Conservation (phyloP, 306 rosid species). For the Prunus dulcis region DNA sequence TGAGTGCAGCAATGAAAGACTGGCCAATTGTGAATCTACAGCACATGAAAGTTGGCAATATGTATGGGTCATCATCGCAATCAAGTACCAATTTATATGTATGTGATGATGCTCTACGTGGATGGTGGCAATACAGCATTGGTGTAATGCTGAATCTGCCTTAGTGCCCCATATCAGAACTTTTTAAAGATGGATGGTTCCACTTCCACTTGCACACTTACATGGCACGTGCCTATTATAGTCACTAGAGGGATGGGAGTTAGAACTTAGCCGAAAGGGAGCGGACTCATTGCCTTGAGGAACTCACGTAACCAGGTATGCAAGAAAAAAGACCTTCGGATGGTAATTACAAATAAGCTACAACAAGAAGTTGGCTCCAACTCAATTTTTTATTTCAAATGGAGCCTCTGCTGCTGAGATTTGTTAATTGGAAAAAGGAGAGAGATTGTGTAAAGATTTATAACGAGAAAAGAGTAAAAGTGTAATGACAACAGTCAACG, state of each 20-base stretch:
- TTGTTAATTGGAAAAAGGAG: not conserved
- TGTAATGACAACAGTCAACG: conserved; percentile 4
- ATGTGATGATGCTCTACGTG: not conserved
- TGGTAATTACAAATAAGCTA: too few species aligned
- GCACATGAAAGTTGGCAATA: not conserved
- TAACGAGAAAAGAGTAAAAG: not conserved
- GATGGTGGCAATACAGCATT: conserved; percentile 6
- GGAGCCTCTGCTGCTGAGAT: not conserved
- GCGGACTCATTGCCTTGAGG: too few species aligned
- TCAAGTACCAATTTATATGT: conserved; percentile 9
- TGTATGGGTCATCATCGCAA: not conserved
- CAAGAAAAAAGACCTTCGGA: too few species aligned
- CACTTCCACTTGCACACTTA: not conserved
- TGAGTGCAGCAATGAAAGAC: not conserved
- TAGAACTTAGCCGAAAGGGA: too few species aligned
- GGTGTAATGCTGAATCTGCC: not conserved
- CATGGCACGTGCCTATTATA: too few species aligned
- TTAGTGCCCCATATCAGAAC: too few species aligned
- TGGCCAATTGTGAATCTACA: not conserved
- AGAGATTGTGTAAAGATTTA: not conserved
- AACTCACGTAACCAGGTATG: too few species aligned
- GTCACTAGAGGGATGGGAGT: too few species aligned
- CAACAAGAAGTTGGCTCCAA: not conserved
- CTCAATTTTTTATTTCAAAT: not conserved
- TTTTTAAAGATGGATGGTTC: not conserved